Evolutionary conservation across 495 filamentous ascomycete species (phyloP), one percentile per base, ranked within the genome.

Genomic region (Tuber borchii): DNA sequence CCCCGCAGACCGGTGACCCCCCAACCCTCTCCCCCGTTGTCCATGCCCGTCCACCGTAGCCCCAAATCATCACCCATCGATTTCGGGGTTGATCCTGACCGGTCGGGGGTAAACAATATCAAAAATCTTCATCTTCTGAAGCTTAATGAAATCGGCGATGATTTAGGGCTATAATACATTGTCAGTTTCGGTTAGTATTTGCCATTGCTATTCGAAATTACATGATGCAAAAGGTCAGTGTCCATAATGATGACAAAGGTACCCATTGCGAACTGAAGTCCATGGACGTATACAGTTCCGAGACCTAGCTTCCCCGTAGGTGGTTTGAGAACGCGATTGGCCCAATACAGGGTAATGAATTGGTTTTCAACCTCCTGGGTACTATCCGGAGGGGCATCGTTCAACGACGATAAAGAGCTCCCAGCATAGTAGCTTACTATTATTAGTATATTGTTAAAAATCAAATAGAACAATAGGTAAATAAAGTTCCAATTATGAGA

Each of bases 221-320:
- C 85, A 86, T 99, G 95, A 87, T 99, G 96, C 82, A 89, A 92
- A 89, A 99, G 98, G 85, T 99, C 95, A 85, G 95, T 96, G 87
- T 99, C 95, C 95, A 99, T 98, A 87, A 99, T 99, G 87, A 99
- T 93, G 75, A 99, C 91, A 84, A 89, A 98, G 87, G 93, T 97
- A 78, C 95, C 95, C 37, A 90, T 93, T 48, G 87, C 91, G 83
- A 90, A 97, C 82, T 94, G 87, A 72, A 98, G 87, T 61, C 95
- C 95, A 84, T 99, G 94, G 68, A 98, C 92, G 86, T 99, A 99
- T 16, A 95, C 95, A 3, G 95, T 98, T 74, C 95, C 95, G 40
- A 99, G 90, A 26, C 96, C 96, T 61, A 99, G 92, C 86, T 99
- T 98, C 76, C 95, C 96, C 34, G 91, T 87, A 77, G 96, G 94